phyloP scores from a whole-genome alignment of 805 yeast genomes.

The Nakazawaea siamensis region DNA sequence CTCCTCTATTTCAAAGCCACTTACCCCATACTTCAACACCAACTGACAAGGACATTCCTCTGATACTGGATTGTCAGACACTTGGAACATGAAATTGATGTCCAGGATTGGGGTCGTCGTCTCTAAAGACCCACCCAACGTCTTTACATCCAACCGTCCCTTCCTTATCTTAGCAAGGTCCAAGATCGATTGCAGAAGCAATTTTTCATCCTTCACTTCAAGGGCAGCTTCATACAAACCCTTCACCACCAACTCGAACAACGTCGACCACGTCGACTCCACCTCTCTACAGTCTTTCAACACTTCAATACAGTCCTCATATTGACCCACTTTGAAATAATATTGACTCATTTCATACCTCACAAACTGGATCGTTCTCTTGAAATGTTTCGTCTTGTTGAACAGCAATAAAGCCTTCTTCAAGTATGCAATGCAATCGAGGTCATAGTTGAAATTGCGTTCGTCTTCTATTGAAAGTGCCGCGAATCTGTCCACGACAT shows the following conservation, averaged over 20 bases:
- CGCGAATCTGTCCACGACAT: conserved; percentile 19
- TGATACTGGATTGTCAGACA: conserved; percentile 13
- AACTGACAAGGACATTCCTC: conserved; percentile 24
- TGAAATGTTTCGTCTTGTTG: conserved; percentile 27
- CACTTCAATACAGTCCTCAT: conserved; percentile 31
- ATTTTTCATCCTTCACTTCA: too few species aligned
- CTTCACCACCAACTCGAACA: conserved; percentile 24
- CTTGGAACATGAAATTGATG: conserved; percentile 14
- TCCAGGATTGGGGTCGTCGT: conserved; percentile 14
- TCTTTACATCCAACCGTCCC: too few species aligned
- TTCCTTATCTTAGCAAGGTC: too few species aligned
- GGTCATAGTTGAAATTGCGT: conserved; percentile 13
- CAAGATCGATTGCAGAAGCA: too few species aligned
- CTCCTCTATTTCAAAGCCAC: conserved; percentile 15
- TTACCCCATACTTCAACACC: conserved; percentile 19
- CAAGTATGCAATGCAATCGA: conserved; percentile 20
- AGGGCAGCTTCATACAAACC: too few species aligned
- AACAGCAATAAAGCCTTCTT: conserved; percentile 29
- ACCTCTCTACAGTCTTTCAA: conserved; percentile 16
- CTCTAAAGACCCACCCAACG: too few species aligned
- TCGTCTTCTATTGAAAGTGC: conserved; percentile 19
- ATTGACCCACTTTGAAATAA: conserved; percentile 23
- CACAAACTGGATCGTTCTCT: conserved; percentile 32
- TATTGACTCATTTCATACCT: conserved; percentile 47
- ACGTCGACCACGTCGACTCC: conserved; percentile 25